These are phyloP conservation scores for Trametes punicea DNA, from an alignment of 768 basidiomycete genomes.

Conservation along the genomic window DNA sequence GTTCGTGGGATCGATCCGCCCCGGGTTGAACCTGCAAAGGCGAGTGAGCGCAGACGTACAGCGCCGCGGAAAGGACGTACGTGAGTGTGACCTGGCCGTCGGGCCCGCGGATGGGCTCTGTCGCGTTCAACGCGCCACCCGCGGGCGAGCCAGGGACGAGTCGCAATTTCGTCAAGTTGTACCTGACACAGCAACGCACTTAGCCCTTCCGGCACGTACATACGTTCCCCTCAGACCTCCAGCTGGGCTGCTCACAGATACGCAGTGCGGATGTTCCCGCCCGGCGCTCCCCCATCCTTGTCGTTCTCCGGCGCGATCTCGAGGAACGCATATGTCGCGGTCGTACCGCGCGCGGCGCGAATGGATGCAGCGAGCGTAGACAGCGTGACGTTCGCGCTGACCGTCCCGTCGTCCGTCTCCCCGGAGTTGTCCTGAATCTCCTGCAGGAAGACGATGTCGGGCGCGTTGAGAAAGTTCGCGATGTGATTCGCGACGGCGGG, in stretches of 20 bases:
- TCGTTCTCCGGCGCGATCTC: constrained; percentile 49
- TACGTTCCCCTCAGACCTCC: not conserved
- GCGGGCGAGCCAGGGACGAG: constrained; percentile 45
- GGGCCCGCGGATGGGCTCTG: constrained; percentile 34
- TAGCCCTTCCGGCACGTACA: not conserved
- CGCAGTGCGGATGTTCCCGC: constrained; percentile 62
- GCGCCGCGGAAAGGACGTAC: constrained; percentile 25
- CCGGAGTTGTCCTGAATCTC: constrained; percentile 65
- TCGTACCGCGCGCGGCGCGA: constrained; percentile 27
- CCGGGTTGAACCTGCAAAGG: constrained; percentile 51
- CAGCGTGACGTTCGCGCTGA: constrained; percentile 51
- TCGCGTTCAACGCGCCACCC: constrained; percentile 48
- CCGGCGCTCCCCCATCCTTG: constrained; percentile 56
- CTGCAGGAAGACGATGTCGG: constrained; percentile 60
- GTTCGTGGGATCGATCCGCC: constrained; percentile 58
- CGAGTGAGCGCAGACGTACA: not conserved
- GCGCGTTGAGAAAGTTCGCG: constrained; percentile 45
- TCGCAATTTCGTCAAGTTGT: constrained; percentile 44
- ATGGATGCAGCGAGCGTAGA: constrained; percentile 46
- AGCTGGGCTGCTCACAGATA: constrained; percentile 40
- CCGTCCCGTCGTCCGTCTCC: constrained; percentile 47
- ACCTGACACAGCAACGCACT: constrained; percentile 28
- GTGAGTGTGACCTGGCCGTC: constrained; percentile 40
- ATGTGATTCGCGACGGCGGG: constrained; percentile 48
- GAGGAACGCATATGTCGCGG: constrained; percentile 44